Evolutionary conservation across 176 grass and related monocot genomes (phyloP).

Genomic region (Miscanthus lutarioriparius): DNA sequence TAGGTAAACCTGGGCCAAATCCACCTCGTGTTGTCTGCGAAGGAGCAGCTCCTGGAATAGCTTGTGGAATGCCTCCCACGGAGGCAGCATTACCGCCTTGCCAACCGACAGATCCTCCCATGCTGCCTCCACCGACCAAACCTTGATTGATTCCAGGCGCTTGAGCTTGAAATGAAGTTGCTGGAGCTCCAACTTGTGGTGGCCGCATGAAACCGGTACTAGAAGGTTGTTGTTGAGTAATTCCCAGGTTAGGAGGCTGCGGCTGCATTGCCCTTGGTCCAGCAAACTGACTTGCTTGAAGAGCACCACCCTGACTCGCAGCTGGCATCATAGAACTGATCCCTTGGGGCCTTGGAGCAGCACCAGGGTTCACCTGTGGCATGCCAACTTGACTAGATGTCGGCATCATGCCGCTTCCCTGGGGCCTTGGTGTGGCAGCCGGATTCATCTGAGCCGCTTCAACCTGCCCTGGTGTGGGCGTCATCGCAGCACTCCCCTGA

Average conservation of each 20-base stretch:
- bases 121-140: constrained; percentile 45
- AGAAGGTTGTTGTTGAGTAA: constrained; percentile 67
- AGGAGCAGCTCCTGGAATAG: constrained; percentile 42
- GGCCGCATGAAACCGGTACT: constrained; percentile 63
- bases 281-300: constrained; percentile 59
- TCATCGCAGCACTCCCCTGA: constrained; percentile 35
- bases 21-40: constrained; percentile 47
- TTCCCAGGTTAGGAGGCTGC: constrained; percentile 54
- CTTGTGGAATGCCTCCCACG: constrained; percentile 44
- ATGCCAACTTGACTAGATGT: constrained; percentile 47
- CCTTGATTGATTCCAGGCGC: constrained; percentile 50
- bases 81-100: constrained; percentile 48
- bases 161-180: constrained; percentile 56
- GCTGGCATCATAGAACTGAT: constrained; percentile 46
- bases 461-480: constrained; percentile 41
- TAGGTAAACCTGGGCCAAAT: constrained; percentile 58
- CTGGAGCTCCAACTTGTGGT: constrained; percentile 53
- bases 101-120: constrained; percentile 66
- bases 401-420: constrained; percentile 36
- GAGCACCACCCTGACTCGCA: constrained; percentile 54
- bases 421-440: constrained; percentile 30
- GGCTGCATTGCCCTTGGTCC: constrained; percentile 48
- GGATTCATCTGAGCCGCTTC: constrained; percentile 45
- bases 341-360: constrained; percentile 46
- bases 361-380: constrained; percentile 38